phyloP scores from a whole-genome alignment of 352 stramenopile species.

The Phytopythium vexans region DNA sequence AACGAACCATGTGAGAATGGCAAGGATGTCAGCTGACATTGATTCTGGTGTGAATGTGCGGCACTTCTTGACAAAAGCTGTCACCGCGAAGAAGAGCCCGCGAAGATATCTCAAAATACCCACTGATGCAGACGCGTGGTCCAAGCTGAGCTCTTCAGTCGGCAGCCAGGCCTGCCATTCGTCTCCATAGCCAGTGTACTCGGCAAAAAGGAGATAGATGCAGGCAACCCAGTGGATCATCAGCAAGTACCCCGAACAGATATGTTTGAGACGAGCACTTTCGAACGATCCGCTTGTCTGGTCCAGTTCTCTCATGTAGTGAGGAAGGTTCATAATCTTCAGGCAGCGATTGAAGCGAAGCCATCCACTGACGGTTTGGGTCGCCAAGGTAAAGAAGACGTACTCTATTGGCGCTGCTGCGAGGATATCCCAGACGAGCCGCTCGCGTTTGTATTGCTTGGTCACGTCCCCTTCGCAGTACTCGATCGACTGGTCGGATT shows the following conservation, averaged over 20 bases:
- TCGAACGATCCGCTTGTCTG: conserved; percentile 42
- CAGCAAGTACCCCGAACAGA: conserved; percentile 41
- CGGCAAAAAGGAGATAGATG: conserved; percentile 35
- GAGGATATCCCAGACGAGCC: conserved; percentile 42
- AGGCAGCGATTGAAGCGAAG: conserved; percentile 42
- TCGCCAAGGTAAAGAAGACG: conserved; percentile 11
- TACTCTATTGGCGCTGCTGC: conserved; percentile 45
- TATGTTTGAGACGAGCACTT: conserved; percentile 28
- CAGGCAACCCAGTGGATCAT: conserved; percentile 55
- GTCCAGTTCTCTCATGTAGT: conserved; percentile 53
- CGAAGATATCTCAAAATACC: conserved; percentile 41
- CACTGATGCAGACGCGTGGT: conserved; percentile 26
- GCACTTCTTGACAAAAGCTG: conserved; percentile 60
- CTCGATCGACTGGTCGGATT: conserved; percentile 41
- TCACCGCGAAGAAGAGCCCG: conserved; percentile 49
- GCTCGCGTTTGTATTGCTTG: conserved; percentile 34
- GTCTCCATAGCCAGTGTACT: conserved; percentile 32
- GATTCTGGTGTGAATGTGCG: conserved; percentile 32
- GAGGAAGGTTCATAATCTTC: conserved; percentile 47
- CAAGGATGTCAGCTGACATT: conserved; percentile 36
- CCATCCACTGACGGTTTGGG: conserved; percentile 21
- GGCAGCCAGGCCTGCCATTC: conserved; percentile 57
- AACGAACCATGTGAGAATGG: conserved; percentile 49
- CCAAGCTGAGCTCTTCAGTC: conserved; percentile 21
- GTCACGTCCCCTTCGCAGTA: conserved; percentile 47